These are phyloP conservation scores for Ogataea wickerhamii DNA, from an alignment of 805 yeast species.

Conservation along the genomic window DNA sequence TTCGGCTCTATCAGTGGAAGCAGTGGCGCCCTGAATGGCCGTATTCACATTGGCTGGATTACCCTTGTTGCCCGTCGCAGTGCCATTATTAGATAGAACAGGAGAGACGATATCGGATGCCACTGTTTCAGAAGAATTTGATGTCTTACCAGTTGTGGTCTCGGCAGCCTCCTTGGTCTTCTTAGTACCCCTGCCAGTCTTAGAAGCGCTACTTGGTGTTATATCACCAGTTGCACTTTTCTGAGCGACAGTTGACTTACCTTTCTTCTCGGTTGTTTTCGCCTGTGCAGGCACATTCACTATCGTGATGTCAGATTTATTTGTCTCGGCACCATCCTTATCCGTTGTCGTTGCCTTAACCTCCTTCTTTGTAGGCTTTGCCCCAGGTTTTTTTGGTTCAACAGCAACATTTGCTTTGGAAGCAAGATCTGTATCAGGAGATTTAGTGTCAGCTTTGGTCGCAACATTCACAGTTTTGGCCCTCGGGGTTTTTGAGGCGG, in stretches of 20 bases:
- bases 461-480: constrained; percentile 2
- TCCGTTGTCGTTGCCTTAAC: neutral
- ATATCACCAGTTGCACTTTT: neutral
- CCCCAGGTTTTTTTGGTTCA: neutral
- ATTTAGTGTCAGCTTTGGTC: neutral
- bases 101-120: neutral
- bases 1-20: no score
- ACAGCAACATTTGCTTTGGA: neutral
- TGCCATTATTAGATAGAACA: neutral
- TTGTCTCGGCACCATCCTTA: no score
- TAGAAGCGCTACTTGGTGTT: neutral
- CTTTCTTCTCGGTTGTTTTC: constrained; percentile 3
- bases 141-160: neutral
- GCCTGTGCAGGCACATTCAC: no score
- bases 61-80: constrained; percentile 6
- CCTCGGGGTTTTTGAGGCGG: neutral
- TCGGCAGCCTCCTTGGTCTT: neutral
- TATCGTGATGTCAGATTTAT: no score
- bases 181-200: no score
- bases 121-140: no score
- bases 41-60: constrained; percentile 31
- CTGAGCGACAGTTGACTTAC: neutral
- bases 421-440: neutral
- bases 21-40: no score
- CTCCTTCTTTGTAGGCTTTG: constrained; percentile 1